Evolutionary conservation across 495 filamentous ascomycete genomes (phyloP).

Genomic region (Chaetomium cochliodes): DNA sequence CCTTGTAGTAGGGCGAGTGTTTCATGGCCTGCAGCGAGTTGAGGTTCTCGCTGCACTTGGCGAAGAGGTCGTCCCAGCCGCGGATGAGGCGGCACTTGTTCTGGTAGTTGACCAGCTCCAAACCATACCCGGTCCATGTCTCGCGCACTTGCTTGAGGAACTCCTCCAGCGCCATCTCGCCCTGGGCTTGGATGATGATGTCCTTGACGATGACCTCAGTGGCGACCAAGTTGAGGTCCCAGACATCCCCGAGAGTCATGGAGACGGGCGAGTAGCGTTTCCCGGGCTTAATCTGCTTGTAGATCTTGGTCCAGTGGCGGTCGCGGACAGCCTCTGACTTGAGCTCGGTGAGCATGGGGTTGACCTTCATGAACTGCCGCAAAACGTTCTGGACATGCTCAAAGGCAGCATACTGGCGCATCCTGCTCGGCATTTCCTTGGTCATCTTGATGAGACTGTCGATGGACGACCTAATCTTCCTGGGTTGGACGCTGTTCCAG

Average conservation of each 20-base stretch:
- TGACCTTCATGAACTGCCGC: slow-evolving; percentile 85
- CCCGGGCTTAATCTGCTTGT: slow-evolving; percentile 86
- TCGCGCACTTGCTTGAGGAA: slow-evolving; percentile 96
- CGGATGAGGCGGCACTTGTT: slow-evolving; percentile 96
- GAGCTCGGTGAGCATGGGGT: slow-evolving; percentile 80
- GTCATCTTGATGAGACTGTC: slow-evolving; percentile 95
- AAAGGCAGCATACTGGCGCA: slow-evolving; percentile 98
- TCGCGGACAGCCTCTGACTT: slow-evolving; percentile 97
- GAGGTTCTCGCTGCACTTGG: slow-evolving; percentile 96
- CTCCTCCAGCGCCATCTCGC: slow-evolving; percentile 97
- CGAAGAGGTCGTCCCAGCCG: slow-evolving; percentile 97
- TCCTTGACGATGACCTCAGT: slow-evolving; percentile 85
- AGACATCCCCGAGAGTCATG: slow-evolving; percentile 93
- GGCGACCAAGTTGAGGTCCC: slow-evolving; percentile 87
- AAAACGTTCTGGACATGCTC: slow-evolving; percentile 93
- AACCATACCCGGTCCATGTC: slow-evolving; percentile 89
- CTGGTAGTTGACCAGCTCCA: slow-evolving; percentile 95
- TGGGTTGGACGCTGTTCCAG: slow-evolving; percentile 89
- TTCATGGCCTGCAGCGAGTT: slow-evolving; percentile 98
- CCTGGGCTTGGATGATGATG: slow-evolving; percentile 92
- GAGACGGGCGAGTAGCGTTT: slow-evolving; percentile 89
- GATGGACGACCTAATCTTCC: slow-evolving; percentile 83
- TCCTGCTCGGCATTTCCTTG: slow-evolving; percentile 98
- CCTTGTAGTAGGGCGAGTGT: slow-evolving; percentile 97
- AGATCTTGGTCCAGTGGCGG: slow-evolving; percentile 95